Evolutionary conservation across 2,329 filamentous ascomycete genomes (phyloP), one percentile per base, ranked within the genome.

Genomic region (Teratosphaeria viscida): DNA sequence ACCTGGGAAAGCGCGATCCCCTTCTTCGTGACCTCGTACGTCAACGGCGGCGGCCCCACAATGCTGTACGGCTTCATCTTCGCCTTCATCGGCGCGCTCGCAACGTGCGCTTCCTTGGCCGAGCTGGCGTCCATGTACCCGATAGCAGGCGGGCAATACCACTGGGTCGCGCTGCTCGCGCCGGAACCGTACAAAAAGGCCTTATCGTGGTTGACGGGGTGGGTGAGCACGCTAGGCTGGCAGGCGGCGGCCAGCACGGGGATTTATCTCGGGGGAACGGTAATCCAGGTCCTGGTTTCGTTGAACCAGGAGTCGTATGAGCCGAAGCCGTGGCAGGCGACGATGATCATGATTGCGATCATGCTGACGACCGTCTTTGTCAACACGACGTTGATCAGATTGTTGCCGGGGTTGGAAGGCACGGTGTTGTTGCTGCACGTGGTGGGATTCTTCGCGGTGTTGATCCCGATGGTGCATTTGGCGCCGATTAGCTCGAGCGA

Each of bases 271-370:
- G 55, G 55, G 10, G 59, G 56, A 1, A 55, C 54, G 57, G 27
- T 62, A 11, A 62, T 63, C 26, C 54, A 57, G 80, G 78, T 23
- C 73, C 72, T 63, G 37, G 60, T 56, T 3, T 69, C 75, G 26
- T 62, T 78, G 39, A 76, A 68, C 54, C 77, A 74, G 74, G 75
- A 77, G 57, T 75, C 71, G 77, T 59, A 63, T 78, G 19, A 58
- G 57, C n/a, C 58, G 61, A 52, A 57, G 52, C 10, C 49, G 57
- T 12, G 37, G 57, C 69, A 57, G 78, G 75, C 74, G 75, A 78
- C 58, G 74, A 71, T 78, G 59, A 63, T 79, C 3, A 61, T 57
- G 16, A 57, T 64, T 34, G 60, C 54, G 14, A 54, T 63, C 5
- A 19, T 54, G 4, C 4, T 39, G 16, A n/a, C 58, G 8, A 35